Evolutionary conservation across 75 land plant species (phyloP).

Genomic region (Cunninghamia lanceolata): DNA sequence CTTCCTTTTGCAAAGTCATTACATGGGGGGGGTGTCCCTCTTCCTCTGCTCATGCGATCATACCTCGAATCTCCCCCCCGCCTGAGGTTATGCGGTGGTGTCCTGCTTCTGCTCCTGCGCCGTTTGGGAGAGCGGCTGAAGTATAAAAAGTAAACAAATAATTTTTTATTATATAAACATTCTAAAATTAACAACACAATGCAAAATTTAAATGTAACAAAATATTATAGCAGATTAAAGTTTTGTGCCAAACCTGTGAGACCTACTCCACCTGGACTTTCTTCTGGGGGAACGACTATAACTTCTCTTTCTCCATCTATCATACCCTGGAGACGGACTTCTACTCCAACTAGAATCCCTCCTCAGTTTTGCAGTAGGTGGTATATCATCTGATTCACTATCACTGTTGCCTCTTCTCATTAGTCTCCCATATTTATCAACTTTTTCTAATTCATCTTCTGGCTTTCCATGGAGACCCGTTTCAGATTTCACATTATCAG

Average conservation of each 20-base stretch:
- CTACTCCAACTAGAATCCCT: slow-evolving; percentile 3
- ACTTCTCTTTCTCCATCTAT: slow-evolving; percentile 28
- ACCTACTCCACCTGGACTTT: slow-evolving; percentile 18
- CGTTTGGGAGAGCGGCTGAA: slow-evolving; percentile 39
- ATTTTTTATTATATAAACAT: background rate
- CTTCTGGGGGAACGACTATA: slow-evolving; percentile 35
- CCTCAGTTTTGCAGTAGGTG: background rate
- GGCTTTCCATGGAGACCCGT: background rate
- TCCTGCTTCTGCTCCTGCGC: slow-evolving; percentile 32
- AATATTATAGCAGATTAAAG: no score
- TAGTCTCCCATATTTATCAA: slow-evolving; percentile 9
- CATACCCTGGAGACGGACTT: slow-evolving; percentile 16
- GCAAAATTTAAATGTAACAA: background rate
- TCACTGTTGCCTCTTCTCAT: slow-evolving; percentile 4
- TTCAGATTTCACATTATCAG: slow-evolving; percentile 2
- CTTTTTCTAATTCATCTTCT: background rate
- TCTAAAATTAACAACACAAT: background rate
- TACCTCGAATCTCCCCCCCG: slow-evolving; percentile 13
- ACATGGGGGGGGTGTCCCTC: slow-evolving; percentile 1
- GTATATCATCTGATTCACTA: slow-evolving; percentile 14
- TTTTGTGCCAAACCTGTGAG: slow-evolving; percentile 28
- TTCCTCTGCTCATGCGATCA: slow-evolving; percentile 14
- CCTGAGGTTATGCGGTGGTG: slow-evolving; percentile 34
- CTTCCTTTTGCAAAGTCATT: slow-evolving; percentile 15
- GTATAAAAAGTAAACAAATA: background rate